These are phyloP conservation scores for Butyriboletus appendiculatus DNA, from an alignment of 1,284 basidiomycete genomes.

Conservation along the genomic window DNA sequence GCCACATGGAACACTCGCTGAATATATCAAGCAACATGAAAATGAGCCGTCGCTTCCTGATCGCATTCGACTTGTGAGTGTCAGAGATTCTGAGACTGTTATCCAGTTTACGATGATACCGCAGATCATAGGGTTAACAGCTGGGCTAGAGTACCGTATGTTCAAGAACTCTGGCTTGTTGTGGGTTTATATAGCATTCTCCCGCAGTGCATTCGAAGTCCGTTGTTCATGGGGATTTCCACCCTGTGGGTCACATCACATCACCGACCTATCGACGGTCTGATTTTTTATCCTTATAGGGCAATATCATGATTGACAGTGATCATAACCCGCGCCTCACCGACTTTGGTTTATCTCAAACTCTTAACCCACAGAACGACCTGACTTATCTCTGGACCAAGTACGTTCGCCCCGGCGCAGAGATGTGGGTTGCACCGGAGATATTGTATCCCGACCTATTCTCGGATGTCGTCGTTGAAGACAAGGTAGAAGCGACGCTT, in stretches of 20 bases:
- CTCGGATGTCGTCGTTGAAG: too few species aligned
- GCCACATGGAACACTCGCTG: constrained; percentile 7
- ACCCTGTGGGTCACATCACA: constrained; percentile 6
- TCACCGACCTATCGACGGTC: too few species aligned
- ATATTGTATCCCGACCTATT: too few species aligned
- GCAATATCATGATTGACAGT: too few species aligned
- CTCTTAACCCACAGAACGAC: too few species aligned
- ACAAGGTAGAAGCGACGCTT: too few species aligned
- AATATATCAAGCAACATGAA: not conserved
- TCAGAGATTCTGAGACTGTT: not conserved
- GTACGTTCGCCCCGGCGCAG: too few species aligned
- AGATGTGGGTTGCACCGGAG: too few species aligned
- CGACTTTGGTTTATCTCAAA: too few species aligned
- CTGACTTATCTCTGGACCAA: too few species aligned
- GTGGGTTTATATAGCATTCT: not conserved
- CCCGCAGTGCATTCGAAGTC: constrained; percentile 4
- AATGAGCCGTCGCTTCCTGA: not conserved
- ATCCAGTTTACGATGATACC: not conserved
- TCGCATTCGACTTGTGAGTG: constrained; percentile 6
- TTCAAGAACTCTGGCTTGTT: not conserved
- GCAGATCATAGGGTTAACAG: not conserved
- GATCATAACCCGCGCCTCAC: too few species aligned
- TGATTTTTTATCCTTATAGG: too few species aligned
- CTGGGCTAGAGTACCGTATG: constrained; percentile 8
- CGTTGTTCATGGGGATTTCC: constrained; percentile 12